A percentile compares a stretch with the other conserved stretches of the same genome.
Evolutionary conservation across 768 basidiomycete genomes (phyloP).

Genomic region (Boletus barrowsii): DNA sequence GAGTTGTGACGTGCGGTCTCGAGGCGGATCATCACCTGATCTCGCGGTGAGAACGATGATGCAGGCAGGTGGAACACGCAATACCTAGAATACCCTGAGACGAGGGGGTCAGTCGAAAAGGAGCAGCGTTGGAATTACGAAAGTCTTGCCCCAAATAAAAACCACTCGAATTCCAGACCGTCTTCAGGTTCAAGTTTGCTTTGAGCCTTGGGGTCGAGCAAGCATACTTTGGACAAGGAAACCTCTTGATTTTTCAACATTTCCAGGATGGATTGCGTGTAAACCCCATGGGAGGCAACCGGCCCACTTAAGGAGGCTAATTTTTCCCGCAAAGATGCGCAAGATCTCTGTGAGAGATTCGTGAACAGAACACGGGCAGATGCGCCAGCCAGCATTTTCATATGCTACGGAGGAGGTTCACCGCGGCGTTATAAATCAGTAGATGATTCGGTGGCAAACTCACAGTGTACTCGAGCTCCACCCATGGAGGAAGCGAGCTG

Average conservation of each 20-base stretch:
- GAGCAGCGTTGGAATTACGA: background rate
- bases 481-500: constrained; percentile 81
- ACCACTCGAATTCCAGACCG: constrained; percentile 79
- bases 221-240: constrained; percentile 65
- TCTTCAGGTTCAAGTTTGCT: constrained; percentile 71
- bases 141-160: constrained; percentile 78
- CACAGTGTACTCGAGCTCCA: constrained; percentile 86
- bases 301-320: constrained; percentile 10
- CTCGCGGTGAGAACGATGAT: background rate
- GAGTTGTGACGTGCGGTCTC: constrained; percentile 88
- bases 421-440: too few relatives aligned
- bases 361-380: constrained; percentile 75
- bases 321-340: constrained; percentile 44
- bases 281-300: constrained; percentile 26
- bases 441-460: constrained; percentile 17
- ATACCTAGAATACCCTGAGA: constrained; percentile 60
- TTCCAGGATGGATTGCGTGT: constrained; percentile 16
- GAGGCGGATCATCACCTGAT: constrained; percentile 90
- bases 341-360: constrained; percentile 74
- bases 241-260: constrained; percentile 23
- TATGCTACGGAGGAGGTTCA: constrained; percentile 53
- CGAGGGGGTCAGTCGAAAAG: background rate
- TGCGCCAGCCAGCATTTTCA: constrained; percentile 73
- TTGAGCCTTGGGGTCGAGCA: constrained; percentile 90
- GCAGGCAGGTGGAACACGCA: constrained; percentile 25